A percentile compares a stretch with the other conserved stretches of the same genome.
Evolutionary conservation across 2,329 filamentous ascomycete genomes (phyloP).

Genomic region (Ilyonectria destructans): DNA sequence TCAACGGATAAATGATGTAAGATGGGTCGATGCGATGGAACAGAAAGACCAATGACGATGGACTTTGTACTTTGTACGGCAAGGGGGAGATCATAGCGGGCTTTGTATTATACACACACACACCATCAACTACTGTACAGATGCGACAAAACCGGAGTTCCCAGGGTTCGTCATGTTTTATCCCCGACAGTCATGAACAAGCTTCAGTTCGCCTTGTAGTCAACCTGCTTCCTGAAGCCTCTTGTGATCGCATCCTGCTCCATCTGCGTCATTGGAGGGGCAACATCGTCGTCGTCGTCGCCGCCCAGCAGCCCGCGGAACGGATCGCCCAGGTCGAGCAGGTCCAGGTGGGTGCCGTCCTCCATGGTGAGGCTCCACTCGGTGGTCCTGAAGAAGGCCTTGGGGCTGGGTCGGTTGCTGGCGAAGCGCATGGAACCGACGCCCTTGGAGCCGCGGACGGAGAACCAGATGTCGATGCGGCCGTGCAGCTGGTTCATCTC

Average conservation of each 20-base stretch:
- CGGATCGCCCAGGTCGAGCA: constrained; percentile 82
- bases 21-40: constrained; percentile 55
- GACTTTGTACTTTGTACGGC: constrained; percentile 39
- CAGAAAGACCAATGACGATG: constrained; percentile 11
- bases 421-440: constrained; percentile 85
- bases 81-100: constrained; percentile 51
- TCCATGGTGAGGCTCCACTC: constrained; percentile 88
- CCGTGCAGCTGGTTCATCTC: constrained; percentile 96
- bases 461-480: constrained; percentile 88
- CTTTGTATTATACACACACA: constrained; percentile 56
- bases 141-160: constrained; percentile 49
- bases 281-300: constrained; percentile 56
- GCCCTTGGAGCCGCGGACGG: constrained; percentile 84
- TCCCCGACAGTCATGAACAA: constrained; percentile 24
- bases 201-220: constrained; percentile 44
- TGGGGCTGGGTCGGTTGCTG: constrained; percentile 76
- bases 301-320: constrained; percentile 70
- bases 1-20: constrained; percentile 40
- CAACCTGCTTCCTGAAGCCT: constrained; percentile 68
- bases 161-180: constrained; percentile 42
- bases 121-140: constrained; percentile 52
- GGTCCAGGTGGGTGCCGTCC: constrained; percentile 75
- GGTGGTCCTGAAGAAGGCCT: constrained; percentile 84
- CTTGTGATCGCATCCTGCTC: constrained; percentile 59
- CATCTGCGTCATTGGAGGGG: constrained; percentile 26